These are phyloP conservation scores for Colletotrichum chlorophyti DNA, from an alignment of 2,329 filamentous ascomycete species.

Conservation along the genomic window DNA sequence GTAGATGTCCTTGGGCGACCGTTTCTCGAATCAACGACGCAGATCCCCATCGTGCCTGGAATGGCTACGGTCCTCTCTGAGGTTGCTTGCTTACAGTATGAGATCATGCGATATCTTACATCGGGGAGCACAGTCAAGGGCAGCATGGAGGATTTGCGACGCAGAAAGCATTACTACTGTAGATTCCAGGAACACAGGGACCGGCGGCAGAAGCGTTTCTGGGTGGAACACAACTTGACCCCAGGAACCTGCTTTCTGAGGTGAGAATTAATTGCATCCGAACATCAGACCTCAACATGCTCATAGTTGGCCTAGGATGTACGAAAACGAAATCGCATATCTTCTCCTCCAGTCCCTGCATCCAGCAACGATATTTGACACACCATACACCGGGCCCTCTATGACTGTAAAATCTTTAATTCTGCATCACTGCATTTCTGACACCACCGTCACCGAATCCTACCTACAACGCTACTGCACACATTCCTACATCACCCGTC, in stretches of 20 bases:
- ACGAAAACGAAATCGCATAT: constrained; percentile 25
- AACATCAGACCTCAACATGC: too few species aligned
- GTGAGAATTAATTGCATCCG: too few species aligned
- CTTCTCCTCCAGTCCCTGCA: constrained; percentile 8
- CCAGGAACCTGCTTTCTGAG: constrained; percentile 17
- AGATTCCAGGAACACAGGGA: constrained; percentile 8
- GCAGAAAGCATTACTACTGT: constrained; percentile 8
- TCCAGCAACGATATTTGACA: constrained; percentile 11
- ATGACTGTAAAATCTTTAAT: constrained; percentile 17
- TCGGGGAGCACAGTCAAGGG: constrained; percentile 15
- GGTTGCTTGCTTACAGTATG: constrained; percentile 14
- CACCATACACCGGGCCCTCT: constrained; percentile 4
- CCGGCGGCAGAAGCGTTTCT: constrained; percentile 4
- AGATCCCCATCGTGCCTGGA: neutral
- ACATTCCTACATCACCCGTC: constrained; percentile 17
- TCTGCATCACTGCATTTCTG: constrained; percentile 21
- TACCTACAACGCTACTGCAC: constrained; percentile 8
- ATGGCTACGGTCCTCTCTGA: constrained; percentile 13
- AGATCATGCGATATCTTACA: constrained; percentile 21
- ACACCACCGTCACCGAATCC: constrained; percentile 17
- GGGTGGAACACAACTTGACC: constrained; percentile 11
- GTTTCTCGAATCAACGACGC: neutral
- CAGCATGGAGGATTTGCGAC: neutral
- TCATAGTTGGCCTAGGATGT: constrained; percentile 8
- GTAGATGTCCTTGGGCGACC: constrained; percentile 17